Evolutionary conservation across 176 grass and related monocot genomes (phyloP).

Genomic region (Metroxylon sagu): DNA sequence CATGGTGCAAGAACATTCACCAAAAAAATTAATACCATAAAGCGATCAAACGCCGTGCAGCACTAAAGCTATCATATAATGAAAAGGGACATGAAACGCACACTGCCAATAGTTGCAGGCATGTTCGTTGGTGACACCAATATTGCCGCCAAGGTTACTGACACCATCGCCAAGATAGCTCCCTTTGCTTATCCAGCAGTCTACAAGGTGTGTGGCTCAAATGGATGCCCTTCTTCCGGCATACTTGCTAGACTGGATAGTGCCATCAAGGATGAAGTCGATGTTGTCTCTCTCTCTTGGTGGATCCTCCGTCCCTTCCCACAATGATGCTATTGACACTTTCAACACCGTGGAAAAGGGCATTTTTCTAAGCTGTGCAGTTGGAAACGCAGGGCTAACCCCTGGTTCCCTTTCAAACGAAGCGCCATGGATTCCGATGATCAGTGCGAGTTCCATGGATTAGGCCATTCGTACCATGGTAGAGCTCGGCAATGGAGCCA

Average conservation of each 20-base stretch:
- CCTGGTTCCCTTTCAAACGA: too few species aligned
- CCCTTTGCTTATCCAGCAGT: neutral
- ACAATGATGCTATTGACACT: neutral
- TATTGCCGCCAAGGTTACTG: neutral
- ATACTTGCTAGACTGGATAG: neutral
- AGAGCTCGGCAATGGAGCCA: too few species aligned
- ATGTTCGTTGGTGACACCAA: too few species aligned
- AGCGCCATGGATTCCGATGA: conserved; percentile 56
- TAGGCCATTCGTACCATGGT: neutral
- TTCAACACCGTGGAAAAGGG: neutral
- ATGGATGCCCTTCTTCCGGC: too few species aligned
- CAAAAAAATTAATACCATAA: too few species aligned
- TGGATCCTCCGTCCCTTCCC: too few species aligned
- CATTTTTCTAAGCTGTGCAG: neutral
- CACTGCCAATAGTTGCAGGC: too few species aligned
- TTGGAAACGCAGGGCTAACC: conserved; percentile 36
- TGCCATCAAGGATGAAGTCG: neutral
- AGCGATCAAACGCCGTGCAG: too few species aligned
- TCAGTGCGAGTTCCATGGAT: conserved; percentile 30
- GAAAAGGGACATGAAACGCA: neutral
- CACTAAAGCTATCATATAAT: neutral
- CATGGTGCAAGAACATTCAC: too few species aligned
- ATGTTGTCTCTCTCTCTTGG: neutral
- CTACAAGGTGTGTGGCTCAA: neutral
- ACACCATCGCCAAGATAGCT: neutral